phyloP scores from a whole-genome alignment of 768 basidiomycete genomes.

The Rhodosporidiobolus odoratus region DNA sequence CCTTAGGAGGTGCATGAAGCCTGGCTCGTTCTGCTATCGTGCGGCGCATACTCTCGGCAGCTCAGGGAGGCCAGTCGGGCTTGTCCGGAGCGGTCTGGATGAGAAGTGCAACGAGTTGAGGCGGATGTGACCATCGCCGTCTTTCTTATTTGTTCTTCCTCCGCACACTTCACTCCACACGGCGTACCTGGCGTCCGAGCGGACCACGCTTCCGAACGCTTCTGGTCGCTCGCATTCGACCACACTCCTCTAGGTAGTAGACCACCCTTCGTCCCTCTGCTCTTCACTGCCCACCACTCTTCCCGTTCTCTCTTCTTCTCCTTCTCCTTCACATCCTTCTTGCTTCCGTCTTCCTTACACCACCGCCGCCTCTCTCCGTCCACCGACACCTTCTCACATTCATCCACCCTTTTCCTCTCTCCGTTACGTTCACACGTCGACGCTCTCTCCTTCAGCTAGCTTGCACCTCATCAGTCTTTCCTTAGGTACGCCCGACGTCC shows the following conservation, averaged over 20 bases:
- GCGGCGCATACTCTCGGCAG: too few relatives aligned
- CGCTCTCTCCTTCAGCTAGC: not conserved
- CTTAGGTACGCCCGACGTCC: too few relatives aligned
- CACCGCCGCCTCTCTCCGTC: not conserved
- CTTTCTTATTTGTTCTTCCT: not conserved
- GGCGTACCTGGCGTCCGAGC: not conserved
- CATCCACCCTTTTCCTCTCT: not conserved
- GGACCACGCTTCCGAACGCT: not conserved
- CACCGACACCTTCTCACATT: not conserved
- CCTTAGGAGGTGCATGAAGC: too few relatives aligned
- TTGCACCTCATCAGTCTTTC: too few relatives aligned
- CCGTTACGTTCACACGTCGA: constrained; percentile 18
- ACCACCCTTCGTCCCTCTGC: not conserved
- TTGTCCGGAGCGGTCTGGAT: too few relatives aligned
- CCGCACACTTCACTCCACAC: constrained; percentile 5
- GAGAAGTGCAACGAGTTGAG: too few relatives aligned
- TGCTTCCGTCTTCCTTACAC: not conserved
- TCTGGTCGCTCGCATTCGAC: not conserved
- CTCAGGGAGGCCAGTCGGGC: too few relatives aligned
- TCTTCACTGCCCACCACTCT: not conserved
- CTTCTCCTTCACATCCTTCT: not conserved
- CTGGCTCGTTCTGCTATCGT: not conserved
- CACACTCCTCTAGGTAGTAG: not conserved
- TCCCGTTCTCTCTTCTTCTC: not conserved
- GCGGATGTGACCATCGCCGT: not conserved